Base-by-base conservation (phyloP, 441 rosid species). In the Cnidoscolus chayamansa region DNA sequence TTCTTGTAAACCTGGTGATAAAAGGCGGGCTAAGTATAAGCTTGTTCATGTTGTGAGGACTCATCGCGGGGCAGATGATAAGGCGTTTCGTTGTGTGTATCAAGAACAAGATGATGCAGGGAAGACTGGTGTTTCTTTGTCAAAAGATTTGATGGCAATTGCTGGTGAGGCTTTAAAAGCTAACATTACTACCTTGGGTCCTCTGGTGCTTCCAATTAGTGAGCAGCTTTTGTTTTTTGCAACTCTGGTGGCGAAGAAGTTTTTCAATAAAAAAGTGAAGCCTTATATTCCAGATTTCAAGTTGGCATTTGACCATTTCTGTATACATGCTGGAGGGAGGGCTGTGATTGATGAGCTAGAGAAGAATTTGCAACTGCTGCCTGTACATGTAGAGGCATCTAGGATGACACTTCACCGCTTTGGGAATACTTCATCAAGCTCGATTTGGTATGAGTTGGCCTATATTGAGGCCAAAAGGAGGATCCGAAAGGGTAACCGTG, bases 321-420 rank as follows among this genome's bases (percentile, higher is more conserved):
- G 96, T 67, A 87, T 90, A 73, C 91, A 88, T 56, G 89, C 90
- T 10, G 92, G 90, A 20, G 92, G 94, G 25, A 84, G 92, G 73
- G 94, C 89, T 56, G 92, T 90, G 79, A 90, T 87, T 20, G 89
- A 90, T 82, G 96, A 88, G 82, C 71, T 88, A 61, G 96, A 90
- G 83, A 90, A 86, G 86, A 88, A 88, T 74, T 74, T 90, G 72
- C 88, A 88, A 86, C 85, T 90, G 32, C 73, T 68, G 30, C 89
- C 88, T 0, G 75, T 77, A 49, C 93, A 90, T 51, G 93, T 87
- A 0, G 93, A 90, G 84, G 93, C 92, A 49, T 88, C 93, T 4
- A 81, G 89, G 76, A 86, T 90, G 93, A 87, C 93, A 63, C 92
- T 87, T 57, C 90, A 87, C 66, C 80, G 92, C 11, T 88, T 90